Evolutionary conservation across 73 alveolate species (phyloP), one percentile per base, ranked within the genome.

Genomic region (Stentor coeruleus): DNA sequence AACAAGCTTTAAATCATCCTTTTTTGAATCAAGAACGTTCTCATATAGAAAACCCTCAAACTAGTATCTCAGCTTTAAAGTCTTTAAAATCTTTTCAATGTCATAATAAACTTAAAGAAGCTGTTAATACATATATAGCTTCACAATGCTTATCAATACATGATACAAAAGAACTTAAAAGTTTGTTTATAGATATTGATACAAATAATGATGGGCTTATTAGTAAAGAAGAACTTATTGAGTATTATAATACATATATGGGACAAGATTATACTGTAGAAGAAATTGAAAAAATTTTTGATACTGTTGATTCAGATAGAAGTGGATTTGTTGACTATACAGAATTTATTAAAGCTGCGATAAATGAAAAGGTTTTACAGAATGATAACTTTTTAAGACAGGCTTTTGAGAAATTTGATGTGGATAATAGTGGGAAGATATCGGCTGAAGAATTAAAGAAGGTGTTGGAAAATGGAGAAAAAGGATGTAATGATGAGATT

Each of bases 171-270:
- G 35, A 31, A 1, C 66, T 75, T 1, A 40, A 38, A 75, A 38
- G 39, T 31, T 75, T 35, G 1, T 75, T 75, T 33, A 35, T n/a
- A 0, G 38, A n/a, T 14, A 14, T 75, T 15, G 83, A 75, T 3
- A 36, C 26, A 30, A 38, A 75, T 2, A n/a, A 35, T 11, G 83
- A 75, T 38, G 83, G 83, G 30, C 33, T 37, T 37, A 75, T 75
- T 0, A n/a, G 37, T 20, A 75, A n/a, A n/a, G 74, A 75, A 2
- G 83, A 75, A 6, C 33, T 75, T 37, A 20, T 75, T 75, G 83
- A 75, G 20, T 28, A 40, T 14, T 75, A 37, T 6, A 37, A 35
- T 11, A 6, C 6, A 20, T 11, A 20, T 20, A 11, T 20, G 6
- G 66, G 28, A 11, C 6, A 20, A 11, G 66, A 66, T 26, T n/a